A percentile compares a stretch with the other conserved stretches of the same genome.
Conservation (phyloP, 768 basidiomycete species). For the Dentipellis sp. region DNA sequence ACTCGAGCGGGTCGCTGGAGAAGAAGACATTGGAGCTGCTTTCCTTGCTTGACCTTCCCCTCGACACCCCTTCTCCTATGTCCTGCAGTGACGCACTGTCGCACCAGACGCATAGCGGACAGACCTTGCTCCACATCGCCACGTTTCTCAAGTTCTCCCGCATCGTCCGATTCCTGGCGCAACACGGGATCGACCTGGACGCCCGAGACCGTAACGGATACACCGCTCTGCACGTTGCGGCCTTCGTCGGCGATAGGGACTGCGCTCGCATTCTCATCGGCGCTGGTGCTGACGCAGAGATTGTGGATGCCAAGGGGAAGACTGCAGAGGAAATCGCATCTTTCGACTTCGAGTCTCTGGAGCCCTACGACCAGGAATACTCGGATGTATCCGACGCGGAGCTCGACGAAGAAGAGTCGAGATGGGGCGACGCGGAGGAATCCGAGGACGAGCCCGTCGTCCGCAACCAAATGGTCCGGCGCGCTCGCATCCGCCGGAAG, state of each 20-base stretch:
- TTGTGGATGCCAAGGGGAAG: slow-evolving; percentile 65
- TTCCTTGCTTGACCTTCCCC: slow-evolving; percentile 58
- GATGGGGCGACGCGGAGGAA: slow-evolving; percentile 64
- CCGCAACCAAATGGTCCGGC: slow-evolving; percentile 3
- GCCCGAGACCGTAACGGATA: slow-evolving; percentile 82
- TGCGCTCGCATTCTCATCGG: slow-evolving; percentile 63
- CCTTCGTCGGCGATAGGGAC: slow-evolving; percentile 48
- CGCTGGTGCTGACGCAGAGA: slow-evolving; percentile 72
- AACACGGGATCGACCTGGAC: slow-evolving; percentile 70
- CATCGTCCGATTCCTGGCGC: slow-evolving; percentile 63
- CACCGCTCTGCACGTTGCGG: slow-evolving; percentile 85
- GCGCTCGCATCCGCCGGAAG: slow-evolving; percentile 4
- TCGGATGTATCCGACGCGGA: slow-evolving; percentile 12
- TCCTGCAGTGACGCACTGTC: slow-evolving; percentile 54
- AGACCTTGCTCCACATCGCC: slow-evolving; percentile 86
- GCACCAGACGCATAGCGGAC: slow-evolving; percentile 59
- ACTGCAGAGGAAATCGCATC: slow-evolving; percentile 53
- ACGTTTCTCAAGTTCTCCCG: slow-evolving; percentile 67
- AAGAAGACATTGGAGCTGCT: slow-evolving; percentile 74
- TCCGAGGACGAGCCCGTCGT: slow-evolving; percentile 32
- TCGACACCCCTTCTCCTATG: slow-evolving; percentile 33
- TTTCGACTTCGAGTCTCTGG: slow-evolving; percentile 35
- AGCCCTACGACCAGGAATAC: slow-evolving; percentile 15
- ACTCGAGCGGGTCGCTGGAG: slow-evolving; percentile 56
- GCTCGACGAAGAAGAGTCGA: slow-evolving; percentile 42